Evolutionary conservation across 495 filamentous ascomycete species (phyloP).

Genomic region (Tuber aestivum): DNA sequence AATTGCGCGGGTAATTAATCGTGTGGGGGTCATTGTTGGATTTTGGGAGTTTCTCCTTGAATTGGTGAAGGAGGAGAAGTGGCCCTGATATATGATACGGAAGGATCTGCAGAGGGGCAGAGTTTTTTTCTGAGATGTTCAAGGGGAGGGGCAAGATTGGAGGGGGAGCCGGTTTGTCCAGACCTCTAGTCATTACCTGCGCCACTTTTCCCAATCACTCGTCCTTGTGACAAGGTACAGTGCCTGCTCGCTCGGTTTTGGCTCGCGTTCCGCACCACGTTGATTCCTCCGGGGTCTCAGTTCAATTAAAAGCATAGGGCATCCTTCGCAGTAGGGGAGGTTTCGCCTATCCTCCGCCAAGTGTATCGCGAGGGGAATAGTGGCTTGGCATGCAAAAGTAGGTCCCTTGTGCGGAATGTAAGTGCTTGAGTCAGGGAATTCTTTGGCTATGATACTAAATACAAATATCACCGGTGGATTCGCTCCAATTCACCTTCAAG

Average conservation of each 20-base stretch:
- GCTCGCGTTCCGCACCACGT: background rate
- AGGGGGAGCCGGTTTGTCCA: background rate
- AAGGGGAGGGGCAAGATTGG: background rate
- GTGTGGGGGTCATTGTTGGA: conserved; percentile 25
- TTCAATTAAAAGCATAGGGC: background rate
- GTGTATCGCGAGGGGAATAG: too few relatives aligned
- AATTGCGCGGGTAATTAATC: conserved; percentile 23
- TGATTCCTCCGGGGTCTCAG: background rate
- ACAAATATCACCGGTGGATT: too few relatives aligned
- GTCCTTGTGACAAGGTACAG: background rate
- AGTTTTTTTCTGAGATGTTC: background rate
- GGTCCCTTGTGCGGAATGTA: too few relatives aligned
- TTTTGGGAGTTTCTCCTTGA: background rate
- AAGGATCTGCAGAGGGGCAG: background rate
- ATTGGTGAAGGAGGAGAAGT: background rate
- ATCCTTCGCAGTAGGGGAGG: background rate
- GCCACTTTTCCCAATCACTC: background rate
- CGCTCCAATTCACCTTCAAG: too few relatives aligned
- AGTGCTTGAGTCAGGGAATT: too few relatives aligned
- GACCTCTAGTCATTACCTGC: background rate
- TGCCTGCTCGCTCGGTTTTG: background rate
- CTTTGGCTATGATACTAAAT: too few relatives aligned
- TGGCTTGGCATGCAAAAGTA: too few relatives aligned
- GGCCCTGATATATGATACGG: background rate
- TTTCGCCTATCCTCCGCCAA: too few relatives aligned